Conservation (phyloP, 306 rosid genomes). For the Morella rubra region DNA sequence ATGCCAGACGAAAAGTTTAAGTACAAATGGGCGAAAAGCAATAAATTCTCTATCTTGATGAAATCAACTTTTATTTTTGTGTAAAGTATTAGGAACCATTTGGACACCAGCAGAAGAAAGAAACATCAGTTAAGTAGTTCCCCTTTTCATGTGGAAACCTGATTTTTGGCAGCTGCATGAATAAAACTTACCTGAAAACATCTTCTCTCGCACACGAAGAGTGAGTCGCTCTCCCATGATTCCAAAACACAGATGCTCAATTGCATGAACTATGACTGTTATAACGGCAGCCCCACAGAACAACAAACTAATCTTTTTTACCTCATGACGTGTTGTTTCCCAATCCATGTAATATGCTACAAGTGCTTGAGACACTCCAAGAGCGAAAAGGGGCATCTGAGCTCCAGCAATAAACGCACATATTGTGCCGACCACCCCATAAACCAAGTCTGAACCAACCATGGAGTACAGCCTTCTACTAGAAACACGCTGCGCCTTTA, state of each 20-base stretch:
- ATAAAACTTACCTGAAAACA: slow-evolving; percentile 69
- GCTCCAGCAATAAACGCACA: slow-evolving; percentile 89
- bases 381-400: slow-evolving; percentile 96
- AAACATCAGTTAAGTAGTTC: not conserved
- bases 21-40: not conserved
- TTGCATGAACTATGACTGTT: slow-evolving; percentile 75
- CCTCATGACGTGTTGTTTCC: slow-evolving; percentile 74
- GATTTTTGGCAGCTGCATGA: not conserved
- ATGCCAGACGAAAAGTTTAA: slow-evolving; percentile 12
- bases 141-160: too few species aligned
- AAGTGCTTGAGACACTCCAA: slow-evolving; percentile 92
- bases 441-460: slow-evolving; percentile 84
- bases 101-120: too few species aligned
- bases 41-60: slow-evolving; percentile 1
- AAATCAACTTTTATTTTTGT: not conserved
- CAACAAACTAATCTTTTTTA: slow-evolving; percentile 68
- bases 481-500: slow-evolving; percentile 52
- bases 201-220: slow-evolving; percentile 81
- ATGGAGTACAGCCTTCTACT: slow-evolving; percentile 70
- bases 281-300: slow-evolving; percentile 68
- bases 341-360: slow-evolving; percentile 94
- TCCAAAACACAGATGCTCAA: slow-evolving; percentile 84
- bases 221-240: slow-evolving; percentile 96
- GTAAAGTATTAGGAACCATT: too few species aligned
- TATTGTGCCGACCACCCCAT: slow-evolving; percentile 71